Base-by-base conservation (phyloP, 1,284 basidiomycete species). In the Chondrostereum purpureum region DNA sequence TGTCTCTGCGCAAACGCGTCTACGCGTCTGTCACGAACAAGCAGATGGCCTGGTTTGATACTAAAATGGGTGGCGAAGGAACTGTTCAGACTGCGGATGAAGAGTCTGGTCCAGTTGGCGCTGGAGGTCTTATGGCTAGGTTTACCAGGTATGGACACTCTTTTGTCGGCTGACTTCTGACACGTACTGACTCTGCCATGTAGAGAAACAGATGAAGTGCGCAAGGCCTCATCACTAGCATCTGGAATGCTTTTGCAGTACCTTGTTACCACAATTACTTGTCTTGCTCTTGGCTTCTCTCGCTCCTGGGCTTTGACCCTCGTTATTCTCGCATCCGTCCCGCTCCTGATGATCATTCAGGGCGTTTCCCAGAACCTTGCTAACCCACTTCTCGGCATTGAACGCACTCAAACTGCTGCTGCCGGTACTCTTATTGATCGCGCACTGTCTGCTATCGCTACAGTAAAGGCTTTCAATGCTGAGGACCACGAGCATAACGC, bases 391-490 rank as follows among this genome's bases (percentile, higher is more conserved):
- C 75, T 93, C 48, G 68, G 72, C 3, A 62, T 61, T 19, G 92
- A 96, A 57, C 79, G 88, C 37, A 61, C 70, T 0, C 74, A 80
- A 5, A 80, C 85, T 3, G 80, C 85, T 10, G 69, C 73, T 5
- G 86, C 89, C 0, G 84, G 89, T 0, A 84, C 88, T 3, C 74
- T 87, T 45, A 73, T 94, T 50, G 87, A 95, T 52, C 84, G 89
- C 17, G 80, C 88, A 1, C 70, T 88, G 3, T 66, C 78, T 5
- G 80, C 88, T 35, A 93, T 99, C 55, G 68, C 88, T 2, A 97
- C 94, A 0, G 89, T 99, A 64, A 99, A 99, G 63, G 91, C 90
- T 0, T 96, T 95, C 75, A 98, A 96, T 63, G 92, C 92, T 1
- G 70, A 85, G 48, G 50, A 64, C 0, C 66, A 75, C 58, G 92